A percentile compares a stretch with the other conserved stretches of the same genome.
These are phyloP conservation scores for Chlamydomonas sp. DNA, from an alignment of 139 green algal species.

Conservation along the genomic window DNA sequence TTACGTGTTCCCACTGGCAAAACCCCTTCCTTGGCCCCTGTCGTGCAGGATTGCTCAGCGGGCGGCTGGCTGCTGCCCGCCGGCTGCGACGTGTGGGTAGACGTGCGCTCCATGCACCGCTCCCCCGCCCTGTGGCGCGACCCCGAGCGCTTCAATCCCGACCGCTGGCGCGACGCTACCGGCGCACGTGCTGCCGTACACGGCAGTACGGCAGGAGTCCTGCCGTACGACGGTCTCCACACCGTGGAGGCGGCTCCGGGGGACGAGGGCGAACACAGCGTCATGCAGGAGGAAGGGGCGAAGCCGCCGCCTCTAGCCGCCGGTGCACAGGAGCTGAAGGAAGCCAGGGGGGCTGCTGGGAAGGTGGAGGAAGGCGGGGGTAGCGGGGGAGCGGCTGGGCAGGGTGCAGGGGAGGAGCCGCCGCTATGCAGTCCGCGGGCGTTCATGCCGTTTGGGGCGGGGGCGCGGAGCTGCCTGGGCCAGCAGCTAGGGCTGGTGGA, in stretches of 20 bases:
- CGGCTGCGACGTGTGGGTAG: constrained; percentile 41
- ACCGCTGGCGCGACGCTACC: constrained; percentile 9
- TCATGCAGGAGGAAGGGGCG: not conserved
- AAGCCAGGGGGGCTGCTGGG: too few species aligned
- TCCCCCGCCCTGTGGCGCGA: constrained; percentile 23
- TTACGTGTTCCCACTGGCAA: not conserved
- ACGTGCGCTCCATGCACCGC: constrained; percentile 43
- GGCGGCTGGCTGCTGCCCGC: not conserved
- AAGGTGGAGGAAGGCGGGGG: too few species aligned
- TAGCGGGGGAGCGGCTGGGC: too few species aligned
- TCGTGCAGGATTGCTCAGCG: not conserved
- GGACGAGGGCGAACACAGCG: not conserved
- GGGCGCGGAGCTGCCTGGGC: constrained; percentile 39
- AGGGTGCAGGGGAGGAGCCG: not conserved
- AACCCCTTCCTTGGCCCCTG: not conserved
- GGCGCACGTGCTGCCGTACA: not conserved
- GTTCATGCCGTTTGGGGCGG: constrained; percentile 47
- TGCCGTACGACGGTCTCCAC: constrained; percentile 9
- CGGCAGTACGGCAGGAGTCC: not conserved
- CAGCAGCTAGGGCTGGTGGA: constrained; percentile 33
- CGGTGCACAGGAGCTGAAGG: too few species aligned
- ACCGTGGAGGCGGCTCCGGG: constrained; percentile 14
- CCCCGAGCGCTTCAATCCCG: constrained; percentile 13
- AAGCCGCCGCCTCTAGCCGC: not conserved
- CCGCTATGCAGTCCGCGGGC: constrained; percentile 23